phyloP scores from a whole-genome alignment of 2,329 filamentous ascomycete species.

The Emericellopsis atlantica region DNA sequence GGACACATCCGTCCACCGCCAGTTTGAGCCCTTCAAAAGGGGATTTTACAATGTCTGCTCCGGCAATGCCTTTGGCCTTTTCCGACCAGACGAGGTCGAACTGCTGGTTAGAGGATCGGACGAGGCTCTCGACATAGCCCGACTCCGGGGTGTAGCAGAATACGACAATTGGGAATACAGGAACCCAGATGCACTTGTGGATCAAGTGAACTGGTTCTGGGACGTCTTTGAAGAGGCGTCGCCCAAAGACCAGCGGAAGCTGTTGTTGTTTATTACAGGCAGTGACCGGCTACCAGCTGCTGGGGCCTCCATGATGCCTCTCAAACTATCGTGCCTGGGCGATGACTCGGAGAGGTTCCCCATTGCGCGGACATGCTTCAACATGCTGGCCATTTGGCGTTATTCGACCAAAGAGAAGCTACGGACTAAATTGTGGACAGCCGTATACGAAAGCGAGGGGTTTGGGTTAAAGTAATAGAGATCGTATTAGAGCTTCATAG shows the following conservation, averaged over 20 bases:
- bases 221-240: slow-evolving; percentile 57
- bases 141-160: slow-evolving; percentile 61
- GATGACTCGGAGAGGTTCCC: slow-evolving; percentile 66
- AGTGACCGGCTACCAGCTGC: slow-evolving; percentile 85
- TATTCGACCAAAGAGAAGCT: slow-evolving; percentile 56
- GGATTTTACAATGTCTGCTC: slow-evolving; percentile 89
- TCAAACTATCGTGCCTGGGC: slow-evolving; percentile 65
- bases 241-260: slow-evolving; percentile 58
- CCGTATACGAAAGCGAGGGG: slow-evolving; percentile 81
- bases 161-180: slow-evolving; percentile 67
- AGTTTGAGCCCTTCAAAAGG: slow-evolving; percentile 88
- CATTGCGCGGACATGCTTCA: slow-evolving; percentile 85
- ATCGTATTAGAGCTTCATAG: too few species aligned
- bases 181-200: slow-evolving; percentile 40
- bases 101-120: slow-evolving; percentile 76
- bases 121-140: slow-evolving; percentile 66
- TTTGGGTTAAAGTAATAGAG: slow-evolving; percentile 66
- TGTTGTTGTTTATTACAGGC: slow-evolving; percentile 80
- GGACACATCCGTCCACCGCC: slow-evolving; percentile 62
- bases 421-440: slow-evolving; percentile 65
- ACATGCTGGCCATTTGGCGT: slow-evolving; percentile 64
- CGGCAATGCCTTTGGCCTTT: slow-evolving; percentile 76
- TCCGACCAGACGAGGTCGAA: slow-evolving; percentile 85
- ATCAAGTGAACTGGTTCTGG: slow-evolving; percentile 83
- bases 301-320: slow-evolving; percentile 66